phyloP scores from a whole-genome alignment of 805 yeast species.

The Schwanniomyces vanrijiae region DNA sequence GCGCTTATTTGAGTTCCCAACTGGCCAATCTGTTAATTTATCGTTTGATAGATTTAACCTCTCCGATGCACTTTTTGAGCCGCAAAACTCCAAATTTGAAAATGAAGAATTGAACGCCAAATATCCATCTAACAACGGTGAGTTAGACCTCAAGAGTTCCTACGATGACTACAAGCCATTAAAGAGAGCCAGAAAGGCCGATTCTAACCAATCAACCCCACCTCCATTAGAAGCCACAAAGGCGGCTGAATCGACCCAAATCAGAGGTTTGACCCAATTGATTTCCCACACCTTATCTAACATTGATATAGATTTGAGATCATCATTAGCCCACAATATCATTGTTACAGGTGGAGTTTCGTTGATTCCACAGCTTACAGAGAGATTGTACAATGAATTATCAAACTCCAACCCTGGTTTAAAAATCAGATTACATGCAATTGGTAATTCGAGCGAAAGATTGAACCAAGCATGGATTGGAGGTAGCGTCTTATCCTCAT shows the following conservation, averaged over 20 bases:
- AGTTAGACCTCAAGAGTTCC: constrained; percentile 43
- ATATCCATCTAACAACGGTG: constrained; percentile 52
- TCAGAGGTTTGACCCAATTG: constrained; percentile 59
- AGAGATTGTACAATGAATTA: constrained; percentile 71
- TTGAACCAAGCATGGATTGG: constrained; percentile 88
- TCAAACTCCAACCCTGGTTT: constrained; percentile 74
- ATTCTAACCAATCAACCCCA: constrained; percentile 31
- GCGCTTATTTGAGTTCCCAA: constrained; percentile 70
- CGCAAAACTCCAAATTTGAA: constrained; percentile 43
- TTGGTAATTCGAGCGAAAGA: constrained; percentile 77
- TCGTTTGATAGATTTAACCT: constrained; percentile 59
- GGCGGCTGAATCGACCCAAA: constrained; percentile 11
- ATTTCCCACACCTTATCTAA: constrained; percentile 53
- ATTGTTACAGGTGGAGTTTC: constrained; percentile 85
- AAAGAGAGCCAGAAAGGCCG: constrained; percentile 54
- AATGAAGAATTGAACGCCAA: constrained; percentile 18
- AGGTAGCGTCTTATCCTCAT: constrained; percentile 81
- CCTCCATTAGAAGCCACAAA: constrained; percentile 15
- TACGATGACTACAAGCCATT: constrained; percentile 70
- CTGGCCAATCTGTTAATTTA: constrained; percentile 66
- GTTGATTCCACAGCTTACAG: constrained; percentile 77
- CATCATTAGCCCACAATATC: constrained; percentile 85
- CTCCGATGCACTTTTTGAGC: constrained; percentile 74
- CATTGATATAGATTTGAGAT: constrained; percentile 79
- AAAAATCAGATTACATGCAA: constrained; percentile 79